phyloP scores from a whole-genome alignment of 345 rosid species.

The Kernera saxatilis region DNA sequence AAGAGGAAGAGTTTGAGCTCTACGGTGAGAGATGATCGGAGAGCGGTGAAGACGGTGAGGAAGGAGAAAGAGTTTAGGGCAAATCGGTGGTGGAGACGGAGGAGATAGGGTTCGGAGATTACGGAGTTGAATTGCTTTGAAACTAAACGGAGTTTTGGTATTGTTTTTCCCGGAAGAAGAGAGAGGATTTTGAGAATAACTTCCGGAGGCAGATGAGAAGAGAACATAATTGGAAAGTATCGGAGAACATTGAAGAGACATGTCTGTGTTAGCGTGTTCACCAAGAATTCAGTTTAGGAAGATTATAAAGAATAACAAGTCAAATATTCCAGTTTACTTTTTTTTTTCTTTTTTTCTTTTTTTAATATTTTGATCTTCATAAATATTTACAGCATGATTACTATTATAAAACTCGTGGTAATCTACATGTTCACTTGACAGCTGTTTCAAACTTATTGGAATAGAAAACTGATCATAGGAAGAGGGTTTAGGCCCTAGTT shows the following conservation, averaged over 20 bases:
- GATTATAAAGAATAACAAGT: not conserved
- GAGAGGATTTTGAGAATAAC: conserved; percentile 8
- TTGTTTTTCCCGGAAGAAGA: conserved; percentile 8
- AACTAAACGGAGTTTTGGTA: conserved; percentile 5
- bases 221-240: not conserved
- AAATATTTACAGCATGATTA: no score
- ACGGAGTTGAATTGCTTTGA: conserved; percentile 17
- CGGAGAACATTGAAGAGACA: not conserved
- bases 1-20: conserved; percentile 11
- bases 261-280: not conserved
- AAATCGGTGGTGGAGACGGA: not conserved
- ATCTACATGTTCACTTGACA: no score
- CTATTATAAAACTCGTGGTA: no score
- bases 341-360: no score
- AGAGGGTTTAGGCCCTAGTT: no score
- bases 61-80: not conserved
- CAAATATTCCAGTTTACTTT: not conserved
- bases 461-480: no score
- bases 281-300: not conserved
- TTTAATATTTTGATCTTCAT: no score
- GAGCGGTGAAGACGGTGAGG: not conserved
- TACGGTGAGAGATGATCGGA: not conserved
- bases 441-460: no score
- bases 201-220: conserved; percentile 10
- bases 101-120: conserved; percentile 6